Evolutionary conservation across 495 filamentous ascomycete species (phyloP).

Genomic region (Hypoxylon rickii): DNA sequence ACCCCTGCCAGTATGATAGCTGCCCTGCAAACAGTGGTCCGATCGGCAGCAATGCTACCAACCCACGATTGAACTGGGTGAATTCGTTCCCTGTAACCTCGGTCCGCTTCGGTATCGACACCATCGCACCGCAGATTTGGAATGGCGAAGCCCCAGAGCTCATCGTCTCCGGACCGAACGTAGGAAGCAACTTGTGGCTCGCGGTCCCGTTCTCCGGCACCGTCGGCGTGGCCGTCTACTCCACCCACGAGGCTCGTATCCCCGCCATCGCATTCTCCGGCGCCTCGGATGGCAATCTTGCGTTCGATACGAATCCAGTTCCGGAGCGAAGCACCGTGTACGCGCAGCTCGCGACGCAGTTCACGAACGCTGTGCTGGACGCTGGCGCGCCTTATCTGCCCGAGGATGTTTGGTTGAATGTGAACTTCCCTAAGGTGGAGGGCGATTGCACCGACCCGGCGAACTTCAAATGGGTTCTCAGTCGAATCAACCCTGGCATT

Average conservation of each 20-base stretch:
- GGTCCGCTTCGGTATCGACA: constrained; percentile 66
- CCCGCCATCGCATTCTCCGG: constrained; percentile 70
- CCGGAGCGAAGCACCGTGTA: constrained; percentile 61
- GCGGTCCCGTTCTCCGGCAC: constrained; percentile 63
- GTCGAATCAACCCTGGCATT: constrained; percentile 58
- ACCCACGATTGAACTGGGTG: constrained; percentile 67
- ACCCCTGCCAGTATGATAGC: constrained; percentile 61
- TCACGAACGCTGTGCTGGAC: constrained; percentile 57
- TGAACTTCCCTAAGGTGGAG: constrained; percentile 63
- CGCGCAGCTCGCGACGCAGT: constrained; percentile 60
- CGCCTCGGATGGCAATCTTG: constrained; percentile 50
- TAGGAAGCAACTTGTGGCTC: constrained; percentile 62
- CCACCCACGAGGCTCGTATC: constrained; percentile 56
- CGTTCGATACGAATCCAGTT: constrained; percentile 53
- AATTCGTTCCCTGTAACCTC: constrained; percentile 71
- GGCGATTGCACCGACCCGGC: constrained; percentile 50
- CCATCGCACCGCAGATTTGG: constrained; percentile 56
- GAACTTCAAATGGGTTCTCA: constrained; percentile 65
- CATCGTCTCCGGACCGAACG: constrained; percentile 67
- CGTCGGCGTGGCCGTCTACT: constrained; percentile 63
- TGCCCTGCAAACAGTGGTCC: constrained; percentile 61
- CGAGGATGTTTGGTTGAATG: constrained; percentile 63
- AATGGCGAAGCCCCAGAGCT: constrained; percentile 56
- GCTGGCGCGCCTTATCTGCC: constrained; percentile 66
- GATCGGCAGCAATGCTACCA: constrained; percentile 58